Evolutionary conservation across 805 yeast genomes (phyloP).

Genomic region (Candida anglica): DNA sequence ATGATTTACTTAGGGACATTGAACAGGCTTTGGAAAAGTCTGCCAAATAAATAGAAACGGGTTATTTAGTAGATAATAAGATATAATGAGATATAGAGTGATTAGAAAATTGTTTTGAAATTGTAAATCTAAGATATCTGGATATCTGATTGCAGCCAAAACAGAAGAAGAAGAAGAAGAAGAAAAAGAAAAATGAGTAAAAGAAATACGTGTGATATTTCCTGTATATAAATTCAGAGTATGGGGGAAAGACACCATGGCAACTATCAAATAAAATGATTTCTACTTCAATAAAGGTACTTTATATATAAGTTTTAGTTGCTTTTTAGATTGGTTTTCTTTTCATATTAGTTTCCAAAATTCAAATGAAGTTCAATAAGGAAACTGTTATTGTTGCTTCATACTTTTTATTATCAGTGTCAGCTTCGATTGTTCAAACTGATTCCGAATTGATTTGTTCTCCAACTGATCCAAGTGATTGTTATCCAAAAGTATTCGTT

Average conservation of each 20-base stretch:
- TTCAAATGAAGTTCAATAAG: too few relatives aligned
- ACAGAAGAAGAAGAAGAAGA: neutral
- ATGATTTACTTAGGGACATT: constrained; percentile 70
- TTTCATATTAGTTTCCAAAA: too few relatives aligned
- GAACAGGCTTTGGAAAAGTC: constrained; percentile 55
- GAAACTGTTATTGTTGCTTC: neutral
- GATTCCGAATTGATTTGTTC: constrained; percentile 10
- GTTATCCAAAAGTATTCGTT: constrained; percentile 61
- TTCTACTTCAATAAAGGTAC: too few relatives aligned
- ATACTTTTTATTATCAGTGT: too few relatives aligned
- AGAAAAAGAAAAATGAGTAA: neutral
- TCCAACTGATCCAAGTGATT: constrained; percentile 37
- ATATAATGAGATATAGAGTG: too few relatives aligned
- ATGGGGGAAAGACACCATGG: too few relatives aligned
- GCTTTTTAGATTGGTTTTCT: too few relatives aligned
- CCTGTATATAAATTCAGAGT: too few relatives aligned
- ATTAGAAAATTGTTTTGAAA: too few relatives aligned
- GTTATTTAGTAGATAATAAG: neutral
- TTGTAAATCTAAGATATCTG: neutral
- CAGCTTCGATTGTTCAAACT: constrained; percentile 9
- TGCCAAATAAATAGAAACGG: neutral
- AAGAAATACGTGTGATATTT: too few relatives aligned
- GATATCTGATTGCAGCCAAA: neutral
- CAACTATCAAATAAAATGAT: too few relatives aligned
- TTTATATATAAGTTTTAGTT: too few relatives aligned